These are phyloP conservation scores for Penicillium digitatum DNA, from an alignment of 2,329 filamentous ascomycete genomes.

Conservation along the genomic window DNA sequence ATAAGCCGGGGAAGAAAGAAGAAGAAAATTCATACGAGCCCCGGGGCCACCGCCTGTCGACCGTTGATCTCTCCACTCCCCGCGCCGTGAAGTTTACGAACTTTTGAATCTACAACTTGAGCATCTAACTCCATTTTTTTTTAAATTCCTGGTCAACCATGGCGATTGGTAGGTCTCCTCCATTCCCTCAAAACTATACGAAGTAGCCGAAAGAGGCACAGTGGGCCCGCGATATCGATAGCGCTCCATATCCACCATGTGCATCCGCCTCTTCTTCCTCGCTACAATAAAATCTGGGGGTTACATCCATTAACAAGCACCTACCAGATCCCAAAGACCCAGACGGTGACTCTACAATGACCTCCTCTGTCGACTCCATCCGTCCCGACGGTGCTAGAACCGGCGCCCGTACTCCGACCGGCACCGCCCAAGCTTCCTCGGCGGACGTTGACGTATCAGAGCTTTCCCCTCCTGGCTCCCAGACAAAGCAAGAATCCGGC, in stretches of 20 bases:
- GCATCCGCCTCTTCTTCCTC: not conserved
- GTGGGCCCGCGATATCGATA: slow-evolving; percentile 4
- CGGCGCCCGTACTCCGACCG: slow-evolving; percentile 45
- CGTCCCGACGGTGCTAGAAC: slow-evolving; percentile 30
- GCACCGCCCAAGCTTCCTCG: slow-evolving; percentile 21
- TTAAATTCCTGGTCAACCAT: slow-evolving; percentile 15
- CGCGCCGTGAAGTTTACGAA: not conserved
- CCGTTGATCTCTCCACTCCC: slow-evolving; percentile 17
- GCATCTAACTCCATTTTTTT: not conserved
- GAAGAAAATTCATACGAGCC: slow-evolving; percentile 22
- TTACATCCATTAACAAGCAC: slow-evolving; percentile 1
- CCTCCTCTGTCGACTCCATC: slow-evolving; percentile 44
- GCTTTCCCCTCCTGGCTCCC: slow-evolving; percentile 54
- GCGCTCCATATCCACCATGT: slow-evolving; percentile 4
- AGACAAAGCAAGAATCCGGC: slow-evolving; percentile 29
- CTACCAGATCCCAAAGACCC: slow-evolving; percentile 37
- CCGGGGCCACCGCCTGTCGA: slow-evolving; percentile 20
- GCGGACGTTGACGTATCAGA: slow-evolving; percentile 37
- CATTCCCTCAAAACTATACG: not conserved
- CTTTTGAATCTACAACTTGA: not conserved
- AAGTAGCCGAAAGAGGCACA: not conserved
- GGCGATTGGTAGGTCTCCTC: slow-evolving; percentile 20
- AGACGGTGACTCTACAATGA: slow-evolving; percentile 57
- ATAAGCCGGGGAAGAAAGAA: slow-evolving; percentile 9
- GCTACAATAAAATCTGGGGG: not conserved